Base-by-base conservation (phyloP, 495 filamentous ascomycete species). In the Venustampulla echinocandica region DNA sequence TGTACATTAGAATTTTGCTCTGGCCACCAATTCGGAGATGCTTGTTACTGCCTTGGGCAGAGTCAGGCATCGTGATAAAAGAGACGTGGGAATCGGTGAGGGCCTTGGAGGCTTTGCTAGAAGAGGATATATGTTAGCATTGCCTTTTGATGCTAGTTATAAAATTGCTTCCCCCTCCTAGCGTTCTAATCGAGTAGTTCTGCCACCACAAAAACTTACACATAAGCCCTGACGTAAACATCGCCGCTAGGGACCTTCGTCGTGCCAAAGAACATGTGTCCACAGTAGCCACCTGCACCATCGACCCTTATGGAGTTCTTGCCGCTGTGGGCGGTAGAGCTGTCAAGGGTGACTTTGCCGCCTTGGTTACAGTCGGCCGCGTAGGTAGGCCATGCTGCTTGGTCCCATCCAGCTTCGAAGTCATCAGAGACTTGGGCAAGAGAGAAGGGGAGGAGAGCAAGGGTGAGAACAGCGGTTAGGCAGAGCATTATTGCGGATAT, bases 1-100 rank as follows among this genome's bases (percentile, higher is more conserved):
- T 79, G 66, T 69, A 79, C 70, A 76, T 76, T 4, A 79, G 54
- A 48, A 79, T 76, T 44, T 69, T 62, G 66, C 54, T 66, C 57
- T 79, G 75, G 20, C 75, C 75, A 44, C 71, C 72, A 48, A 79
- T 75, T 46, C 75, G 73, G 18, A 79, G 74, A 55, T 77, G 69
- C 63, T 78, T 75, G 19, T 72, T 69, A 36, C 49, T 54, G 49
- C 65, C 73, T 46, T 73, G 74, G 32, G 70, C 62, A 4, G 68
- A 66, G 61, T 79, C 75, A 10, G 74, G 69, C 75, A 79, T 79
- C 15, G 72, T 75, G 59, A 79, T 79, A 64, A 79, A 77, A 56
- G 68, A 67, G 50, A 79, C 73, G 61, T 79, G 75, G 20, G 64
- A 64, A 61, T 61, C 62, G 27, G 69, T 75, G 13, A 77, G 58